Base-by-base conservation (phyloP, 2,329 filamentous ascomycete genomes). In the Biscogniauxia sp. region DNA sequence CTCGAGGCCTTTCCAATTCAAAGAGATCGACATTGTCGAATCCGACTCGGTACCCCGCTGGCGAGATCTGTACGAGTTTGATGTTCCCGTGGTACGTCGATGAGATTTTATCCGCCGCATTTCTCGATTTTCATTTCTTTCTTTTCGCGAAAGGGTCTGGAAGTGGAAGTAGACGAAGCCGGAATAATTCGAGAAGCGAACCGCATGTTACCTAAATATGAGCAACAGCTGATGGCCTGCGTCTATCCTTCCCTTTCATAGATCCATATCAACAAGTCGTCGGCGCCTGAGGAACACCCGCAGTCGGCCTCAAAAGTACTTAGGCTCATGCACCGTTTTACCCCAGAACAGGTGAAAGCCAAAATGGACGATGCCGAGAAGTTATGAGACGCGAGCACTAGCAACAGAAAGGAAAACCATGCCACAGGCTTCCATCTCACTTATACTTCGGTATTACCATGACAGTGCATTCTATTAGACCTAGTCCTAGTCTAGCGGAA, bases 301-400 rank as follows among this genome's bases (percentile, higher is more conserved):
- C 77, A 79, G 58, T 82, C 81, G 3, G 84, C 84, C 1, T 81
- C 82, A 5, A 79, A 85, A 63, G 87, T 88, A 1, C 76, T 84
- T 59, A 93, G 92, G 73, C 78, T 93, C 54, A 93, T 93, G 90
- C 91, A 93, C 73, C 83, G 88, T 19, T 91, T 93, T 74, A 88
- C 84, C 0, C 77, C 82, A 25, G 83, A 86, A 4, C 83, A 93
- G 61, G 84, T 94, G 2, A 79, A 85, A 62, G 80, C 79, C 19
- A 84, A 88, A 72, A 92, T 93, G 88, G 85, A 92, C 68, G 76
- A 81, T 45, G 82, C 82, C 19, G 73, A 72, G 59, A 73, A 70
- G 61, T 51, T 61, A 52, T 70, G 50, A 65, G 41, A 54, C 19
- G 6, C 26, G 17, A 17, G n/a, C 28, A 32, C 7, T 32, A 13